Conservation (phyloP, 352 stramenopile species). For the Globisporangium iwayamae region DNA sequence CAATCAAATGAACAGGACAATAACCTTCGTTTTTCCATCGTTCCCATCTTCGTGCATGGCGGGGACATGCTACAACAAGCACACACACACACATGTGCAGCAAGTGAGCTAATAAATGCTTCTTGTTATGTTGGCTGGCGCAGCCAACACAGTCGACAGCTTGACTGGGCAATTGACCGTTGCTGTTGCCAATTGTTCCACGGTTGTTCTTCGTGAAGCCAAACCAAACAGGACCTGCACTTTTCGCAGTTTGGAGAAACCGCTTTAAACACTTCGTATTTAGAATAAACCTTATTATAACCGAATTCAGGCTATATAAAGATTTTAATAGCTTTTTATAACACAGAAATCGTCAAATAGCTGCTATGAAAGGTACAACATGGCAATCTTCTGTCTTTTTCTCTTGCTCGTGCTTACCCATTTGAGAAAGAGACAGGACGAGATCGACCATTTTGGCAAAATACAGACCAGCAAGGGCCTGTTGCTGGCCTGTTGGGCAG, state of each 20-base stretch:
- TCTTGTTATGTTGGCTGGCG: too few species aligned
- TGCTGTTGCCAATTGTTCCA: not conserved
- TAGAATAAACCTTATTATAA: too few species aligned
- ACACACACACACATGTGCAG: too few species aligned
- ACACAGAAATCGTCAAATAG: fast-evolving
- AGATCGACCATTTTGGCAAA: not conserved
- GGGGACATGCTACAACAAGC: too few species aligned
- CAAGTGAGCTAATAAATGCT: too few species aligned
- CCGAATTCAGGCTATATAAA: too few species aligned
- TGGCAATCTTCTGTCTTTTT: slow-evolving; percentile 1
- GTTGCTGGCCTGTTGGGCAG: too few species aligned
- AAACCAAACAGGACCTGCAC: not conserved
- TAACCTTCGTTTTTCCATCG: not conserved
- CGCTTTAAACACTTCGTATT: not conserved
- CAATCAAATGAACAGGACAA: not conserved
- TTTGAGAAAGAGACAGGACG: slow-evolving; percentile 5
- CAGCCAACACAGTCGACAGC: too few species aligned
- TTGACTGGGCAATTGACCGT: too few species aligned
- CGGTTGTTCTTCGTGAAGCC: not conserved
- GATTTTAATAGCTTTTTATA: not conserved
- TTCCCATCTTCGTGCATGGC: not conserved
- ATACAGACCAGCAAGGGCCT: not conserved
- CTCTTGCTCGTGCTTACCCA: not conserved
- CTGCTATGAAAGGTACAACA: not conserved
- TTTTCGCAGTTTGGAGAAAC: not conserved